Conservation (phyloP, 768 basidiomycete genomes). For the Hortiboletus flavorubellus region DNA sequence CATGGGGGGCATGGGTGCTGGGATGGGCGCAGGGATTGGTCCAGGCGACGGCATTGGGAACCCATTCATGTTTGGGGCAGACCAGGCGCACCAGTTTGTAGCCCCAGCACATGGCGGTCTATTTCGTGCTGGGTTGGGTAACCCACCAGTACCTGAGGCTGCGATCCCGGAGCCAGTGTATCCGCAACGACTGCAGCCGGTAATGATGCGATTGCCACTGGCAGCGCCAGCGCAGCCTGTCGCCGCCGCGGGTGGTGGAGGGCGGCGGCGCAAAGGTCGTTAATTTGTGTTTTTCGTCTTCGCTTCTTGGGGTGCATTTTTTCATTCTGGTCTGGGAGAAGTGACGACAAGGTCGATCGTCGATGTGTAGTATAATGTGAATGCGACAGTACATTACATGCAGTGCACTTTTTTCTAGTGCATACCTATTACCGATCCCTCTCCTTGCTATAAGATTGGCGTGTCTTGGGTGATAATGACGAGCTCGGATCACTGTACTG, state of each 20-base stretch:
- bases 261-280: constrained; percentile 9
- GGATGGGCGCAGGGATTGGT: constrained; percentile 6
- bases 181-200: neutral
- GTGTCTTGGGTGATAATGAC: neutral
- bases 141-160: neutral
- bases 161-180: neutral
- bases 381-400: no score
- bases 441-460: neutral
- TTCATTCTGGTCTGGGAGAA: neutral
- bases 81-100: constrained; percentile 10
- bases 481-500: neutral
- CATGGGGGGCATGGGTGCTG: neutral
- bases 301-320: neutral
- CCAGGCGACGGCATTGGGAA: neutral
- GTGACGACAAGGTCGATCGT: neutral
- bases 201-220: neutral
- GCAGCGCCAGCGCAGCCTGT: neutral
- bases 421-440: neutral
- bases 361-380: neutral
- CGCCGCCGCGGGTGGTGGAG: constrained; percentile 1
- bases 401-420: no score
- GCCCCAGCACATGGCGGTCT: neutral
- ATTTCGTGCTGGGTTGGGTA: neutral
- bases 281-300: neutral
- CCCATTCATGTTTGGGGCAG: constrained; percentile 18